Evolutionary conservation across 2,329 filamentous ascomycete genomes (phyloP).

Genomic region (Curvularia spicifera): DNA sequence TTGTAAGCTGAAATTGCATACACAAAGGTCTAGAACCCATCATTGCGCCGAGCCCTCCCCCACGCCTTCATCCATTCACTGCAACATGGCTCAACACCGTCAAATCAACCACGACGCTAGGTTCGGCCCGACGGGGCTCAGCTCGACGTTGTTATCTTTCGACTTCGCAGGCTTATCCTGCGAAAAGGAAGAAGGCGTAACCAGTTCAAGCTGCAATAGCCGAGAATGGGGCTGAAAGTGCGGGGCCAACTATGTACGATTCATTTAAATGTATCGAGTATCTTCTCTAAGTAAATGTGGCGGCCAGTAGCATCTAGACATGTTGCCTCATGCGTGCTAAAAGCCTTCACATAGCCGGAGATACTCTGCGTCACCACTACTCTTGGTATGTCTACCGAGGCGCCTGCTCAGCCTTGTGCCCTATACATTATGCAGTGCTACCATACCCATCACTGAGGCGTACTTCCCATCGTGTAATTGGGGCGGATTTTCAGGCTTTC

Average conservation of each 20-base stretch:
- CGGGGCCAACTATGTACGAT: background rate
- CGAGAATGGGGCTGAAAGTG: conserved; percentile 13
- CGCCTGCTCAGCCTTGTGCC: background rate
- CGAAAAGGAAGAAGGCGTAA: background rate
- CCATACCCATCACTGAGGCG: background rate
- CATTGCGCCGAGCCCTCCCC: background rate
- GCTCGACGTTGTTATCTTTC: background rate
- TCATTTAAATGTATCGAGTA: conserved; percentile 7
- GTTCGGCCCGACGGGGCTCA: background rate
- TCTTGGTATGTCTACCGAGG: background rate
- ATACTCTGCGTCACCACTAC: background rate
- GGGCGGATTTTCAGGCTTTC: background rate
- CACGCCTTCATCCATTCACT: background rate
- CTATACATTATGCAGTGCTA: conserved; percentile 1
- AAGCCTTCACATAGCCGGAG: conserved; percentile 1
- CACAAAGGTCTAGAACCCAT: background rate
- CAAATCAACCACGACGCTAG: background rate
- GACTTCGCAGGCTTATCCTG: background rate
- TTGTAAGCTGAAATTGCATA: background rate
- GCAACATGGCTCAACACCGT: background rate
- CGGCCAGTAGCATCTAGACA: background rate
- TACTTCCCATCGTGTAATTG: background rate
- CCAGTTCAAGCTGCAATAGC: conserved; percentile 9
- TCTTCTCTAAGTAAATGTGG: background rate
- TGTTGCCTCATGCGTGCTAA: background rate